Evolutionary conservation across 306 rosid genomes (phyloP).

Genomic region (Castanospermum australe): DNA sequence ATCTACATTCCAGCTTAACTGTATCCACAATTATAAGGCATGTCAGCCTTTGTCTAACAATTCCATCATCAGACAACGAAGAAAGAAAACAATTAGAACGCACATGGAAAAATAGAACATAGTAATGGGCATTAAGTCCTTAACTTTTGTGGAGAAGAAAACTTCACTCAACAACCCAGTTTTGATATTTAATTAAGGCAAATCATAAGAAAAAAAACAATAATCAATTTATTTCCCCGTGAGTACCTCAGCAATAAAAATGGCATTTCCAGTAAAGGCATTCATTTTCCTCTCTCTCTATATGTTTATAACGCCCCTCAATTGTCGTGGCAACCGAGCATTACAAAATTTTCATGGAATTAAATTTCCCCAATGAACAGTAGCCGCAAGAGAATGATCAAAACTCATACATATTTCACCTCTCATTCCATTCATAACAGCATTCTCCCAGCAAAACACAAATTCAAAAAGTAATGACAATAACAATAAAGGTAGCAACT

Average conservation of each 20-base stretch:
- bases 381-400: not conserved
- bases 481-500: not conserved
- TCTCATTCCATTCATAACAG: not conserved
- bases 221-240: not conserved
- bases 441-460: not conserved
- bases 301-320: not conserved
- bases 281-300: not conserved
- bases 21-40: not conserved
- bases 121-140: not conserved
- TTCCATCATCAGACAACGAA: slow-evolving; percentile 2
- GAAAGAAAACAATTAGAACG: not conserved
- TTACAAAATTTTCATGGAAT: not conserved
- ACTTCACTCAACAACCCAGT: not conserved
- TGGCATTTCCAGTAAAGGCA: not conserved
- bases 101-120: not conserved
- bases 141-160: not conserved
- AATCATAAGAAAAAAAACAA: not conserved
- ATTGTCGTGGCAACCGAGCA: not conserved
- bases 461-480: not conserved
- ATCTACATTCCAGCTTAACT: not conserved
- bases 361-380: not conserved
- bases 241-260: not conserved
- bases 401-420: not conserved
- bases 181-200: not conserved
- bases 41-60: not conserved